Conservation (phyloP, 352 stramenopile genomes). For the Bremia lactucae region DNA sequence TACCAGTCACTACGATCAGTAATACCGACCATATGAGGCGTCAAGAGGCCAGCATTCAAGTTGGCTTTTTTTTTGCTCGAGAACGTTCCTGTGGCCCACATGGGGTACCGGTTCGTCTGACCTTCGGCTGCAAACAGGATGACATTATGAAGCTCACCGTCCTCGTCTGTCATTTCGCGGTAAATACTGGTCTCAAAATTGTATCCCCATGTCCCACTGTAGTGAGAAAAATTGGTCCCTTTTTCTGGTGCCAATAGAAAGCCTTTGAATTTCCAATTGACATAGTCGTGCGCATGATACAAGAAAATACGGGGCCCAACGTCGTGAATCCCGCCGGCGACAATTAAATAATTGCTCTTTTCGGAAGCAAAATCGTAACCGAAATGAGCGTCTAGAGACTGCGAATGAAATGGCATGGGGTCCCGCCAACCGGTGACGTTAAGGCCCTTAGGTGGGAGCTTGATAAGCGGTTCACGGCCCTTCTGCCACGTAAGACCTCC, state of each 20-base stretch:
- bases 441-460: constrained; percentile 31
- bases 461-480: constrained; percentile 33
- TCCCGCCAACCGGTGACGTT: constrained; percentile 61
- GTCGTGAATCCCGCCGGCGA: constrained; percentile 39
- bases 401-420: constrained; percentile 47
- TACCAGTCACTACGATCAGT: constrained; percentile 61
- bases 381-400: constrained; percentile 34
- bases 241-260: constrained; percentile 44
- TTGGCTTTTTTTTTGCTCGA: constrained; percentile 11
- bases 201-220: constrained; percentile 44
- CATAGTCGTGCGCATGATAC: constrained; percentile 50
- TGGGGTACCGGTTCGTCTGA: constrained; percentile 36
- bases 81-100: constrained; percentile 47
- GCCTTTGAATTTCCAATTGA: constrained; percentile 56
- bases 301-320: constrained; percentile 53
- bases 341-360: constrained; percentile 46
- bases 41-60: constrained; percentile 27
- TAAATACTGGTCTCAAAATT: constrained; percentile 69
- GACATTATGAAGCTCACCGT: constrained; percentile 48
- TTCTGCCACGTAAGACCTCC: constrained; percentile 54
- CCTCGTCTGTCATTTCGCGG: constrained; percentile 41
- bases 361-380: constrained; percentile 11
- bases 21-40: constrained; percentile 44
- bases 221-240: constrained; percentile 51
- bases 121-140: constrained; percentile 55